phyloP scores from a whole-genome alignment of 176 grass and related monocot species.

The Pontederia crassipes region DNA sequence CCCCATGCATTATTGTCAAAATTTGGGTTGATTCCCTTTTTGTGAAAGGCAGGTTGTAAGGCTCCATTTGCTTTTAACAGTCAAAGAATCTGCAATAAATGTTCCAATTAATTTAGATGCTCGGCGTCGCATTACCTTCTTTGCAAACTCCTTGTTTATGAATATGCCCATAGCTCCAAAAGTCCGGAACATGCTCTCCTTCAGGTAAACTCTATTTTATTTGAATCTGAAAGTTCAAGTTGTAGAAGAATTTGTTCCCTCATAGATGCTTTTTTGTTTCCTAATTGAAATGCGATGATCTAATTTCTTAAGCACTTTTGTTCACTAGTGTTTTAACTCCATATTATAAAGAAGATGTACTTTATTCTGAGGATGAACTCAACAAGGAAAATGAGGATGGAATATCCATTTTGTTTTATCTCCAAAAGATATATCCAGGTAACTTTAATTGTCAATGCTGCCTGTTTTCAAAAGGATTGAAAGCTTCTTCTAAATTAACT shows the following conservation, averaged over 20 bases:
- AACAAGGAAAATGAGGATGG: constrained; percentile 67
- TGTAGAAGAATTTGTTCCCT: no score
- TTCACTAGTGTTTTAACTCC: constrained; percentile 78
- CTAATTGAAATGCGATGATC: not conserved
- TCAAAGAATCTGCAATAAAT: constrained; percentile 91
- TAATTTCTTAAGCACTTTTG: not conserved
- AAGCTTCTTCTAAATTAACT: not conserved
- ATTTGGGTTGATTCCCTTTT: not conserved
- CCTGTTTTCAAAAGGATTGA: not conserved
- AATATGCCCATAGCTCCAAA: constrained; percentile 63
- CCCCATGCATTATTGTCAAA: constrained; percentile 17
- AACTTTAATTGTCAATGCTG: constrained; percentile 4
- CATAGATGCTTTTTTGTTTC: not conserved
- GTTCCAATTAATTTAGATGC: constrained; percentile 79
- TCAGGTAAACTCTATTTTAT: constrained; percentile 44
- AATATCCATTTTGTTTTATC: constrained; percentile 86
- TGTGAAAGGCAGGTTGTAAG: constrained; percentile 42
- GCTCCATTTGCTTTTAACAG: constrained; percentile 73
- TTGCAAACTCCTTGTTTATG: constrained; percentile 99
- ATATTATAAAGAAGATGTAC: constrained; percentile 87
- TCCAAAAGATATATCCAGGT: constrained; percentile 88
- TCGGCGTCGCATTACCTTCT: constrained; percentile 89
- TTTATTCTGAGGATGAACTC: constrained; percentile 58
- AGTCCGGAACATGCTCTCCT: constrained; percentile 78
- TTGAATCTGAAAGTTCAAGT: no score